These are phyloP conservation scores for Populus pruinosa DNA, from an alignment of 345 rosid genomes.

Conservation along the genomic window DNA sequence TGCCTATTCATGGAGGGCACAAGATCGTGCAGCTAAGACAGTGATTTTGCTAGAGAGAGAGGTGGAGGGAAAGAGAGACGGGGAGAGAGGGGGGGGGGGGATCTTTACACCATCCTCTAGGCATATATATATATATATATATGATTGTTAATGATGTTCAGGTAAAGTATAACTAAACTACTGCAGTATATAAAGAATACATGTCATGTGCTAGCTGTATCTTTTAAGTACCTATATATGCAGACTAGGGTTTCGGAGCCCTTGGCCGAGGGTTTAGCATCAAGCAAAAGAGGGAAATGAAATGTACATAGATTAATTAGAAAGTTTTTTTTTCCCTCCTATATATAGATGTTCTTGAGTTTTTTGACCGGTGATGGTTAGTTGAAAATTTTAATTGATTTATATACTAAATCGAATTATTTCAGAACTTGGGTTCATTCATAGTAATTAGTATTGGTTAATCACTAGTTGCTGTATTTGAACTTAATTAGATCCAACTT, in stretches of 20 bases:
- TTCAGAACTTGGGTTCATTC: background rate
- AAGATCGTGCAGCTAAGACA: constrained; percentile 19
- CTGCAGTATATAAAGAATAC: background rate
- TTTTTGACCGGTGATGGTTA: background rate
- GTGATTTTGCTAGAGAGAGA: constrained; percentile 4
- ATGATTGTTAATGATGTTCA: constrained; percentile 12
- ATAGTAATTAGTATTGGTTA: background rate
- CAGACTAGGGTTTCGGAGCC: constrained; percentile 46
- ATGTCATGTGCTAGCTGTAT: constrained; percentile 5
- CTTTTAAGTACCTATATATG: constrained; percentile 9
- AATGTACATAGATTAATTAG: background rate
- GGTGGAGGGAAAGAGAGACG: background rate
- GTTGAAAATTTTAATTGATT: background rate
- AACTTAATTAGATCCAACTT: background rate
- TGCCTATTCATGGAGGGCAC: constrained; percentile 29
- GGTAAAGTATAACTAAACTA: constrained; percentile 23
- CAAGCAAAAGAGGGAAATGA: background rate
- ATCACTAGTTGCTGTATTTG: background rate
- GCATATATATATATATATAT: background rate
- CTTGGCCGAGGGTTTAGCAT: constrained; percentile 33
- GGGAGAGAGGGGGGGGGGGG: background rate
- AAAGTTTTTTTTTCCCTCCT: background rate
- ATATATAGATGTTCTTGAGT: background rate
- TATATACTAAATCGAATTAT: background rate
- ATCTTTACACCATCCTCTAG: constrained; percentile 7